Base-by-base conservation (phyloP, 345 rosid species). In the Hypericum androsaemum region DNA sequence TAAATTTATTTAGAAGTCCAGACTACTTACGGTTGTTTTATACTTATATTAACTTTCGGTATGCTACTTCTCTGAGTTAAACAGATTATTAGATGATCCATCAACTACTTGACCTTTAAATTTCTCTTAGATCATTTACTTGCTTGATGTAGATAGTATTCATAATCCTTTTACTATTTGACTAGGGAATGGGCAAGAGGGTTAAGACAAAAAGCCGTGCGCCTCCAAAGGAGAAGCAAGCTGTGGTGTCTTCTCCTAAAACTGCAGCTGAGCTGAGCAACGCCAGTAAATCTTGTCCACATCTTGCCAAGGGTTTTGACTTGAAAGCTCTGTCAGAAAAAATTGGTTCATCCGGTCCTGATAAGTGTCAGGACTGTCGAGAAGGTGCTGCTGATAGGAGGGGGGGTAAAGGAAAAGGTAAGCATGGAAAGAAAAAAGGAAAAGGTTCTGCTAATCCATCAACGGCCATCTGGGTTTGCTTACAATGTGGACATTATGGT, bases 391-490 rank as follows among this genome's bases (percentile, higher is more conserved):
- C 62, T 53, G 84, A 76, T 39, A 75, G 81, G 72, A 82, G 71
- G 69, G 89, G 78, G 50, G 54, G 64, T 58, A 88, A 75, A 62
- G 86, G 80, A 6, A 94, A 79, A 65, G 80, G 82, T 57, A 80
- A 63, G 64, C 81, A 73, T 45, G 92, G 75, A 38, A 81, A 82
- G 74, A 86, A 85, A 69, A 78, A 79, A 41, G 86, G 71, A 4
- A 42, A 64, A 37, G 56, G 72, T 54, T 72, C 71, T 10, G 50
- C 41, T 39, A 83, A 76, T 28, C 64, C 83, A 10, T 65, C 66
- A 0, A 86, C 77, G 66, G 92, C 88, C 46, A 72, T 80, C 41
- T 94, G 99, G 99, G 66, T 88, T 66, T 94, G 99, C 65, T 82
- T 94, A 80, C 80, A 74, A 44, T 94, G 99, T 70, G 97, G 95